Percentiles rank a stretch among this genome's conserved stretches.
These are phyloP conservation scores for Castanospermum australe DNA, from an alignment of 306 rosid genomes.

Conservation along the genomic window DNA sequence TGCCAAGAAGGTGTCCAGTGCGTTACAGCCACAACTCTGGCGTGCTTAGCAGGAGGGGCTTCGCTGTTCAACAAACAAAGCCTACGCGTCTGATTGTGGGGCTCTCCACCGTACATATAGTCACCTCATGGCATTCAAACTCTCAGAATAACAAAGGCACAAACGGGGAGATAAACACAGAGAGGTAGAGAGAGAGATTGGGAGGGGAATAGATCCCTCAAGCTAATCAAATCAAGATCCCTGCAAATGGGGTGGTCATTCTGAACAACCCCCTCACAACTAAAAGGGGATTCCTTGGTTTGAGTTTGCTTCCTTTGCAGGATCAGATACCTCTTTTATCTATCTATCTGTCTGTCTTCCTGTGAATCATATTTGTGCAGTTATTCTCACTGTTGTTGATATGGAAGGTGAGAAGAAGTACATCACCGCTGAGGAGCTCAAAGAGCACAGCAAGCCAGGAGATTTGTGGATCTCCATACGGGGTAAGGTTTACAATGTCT, in stretches of 20 bases:
- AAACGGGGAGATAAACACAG: background rate
- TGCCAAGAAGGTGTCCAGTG: background rate
- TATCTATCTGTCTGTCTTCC: background rate
- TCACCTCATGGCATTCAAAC: background rate
- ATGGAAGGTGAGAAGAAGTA: constrained; percentile 47
- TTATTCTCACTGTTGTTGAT: background rate
- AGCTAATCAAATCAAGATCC: background rate
- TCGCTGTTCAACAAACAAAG: background rate
- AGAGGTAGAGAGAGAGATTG: background rate
- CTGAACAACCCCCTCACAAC: background rate
- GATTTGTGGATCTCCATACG: constrained; percentile 83
- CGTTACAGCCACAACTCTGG: background rate
- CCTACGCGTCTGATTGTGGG: background rate
- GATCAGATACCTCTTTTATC: background rate
- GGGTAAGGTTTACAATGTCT: constrained; percentile 72
- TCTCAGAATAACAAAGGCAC: background rate
- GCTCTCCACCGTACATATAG: background rate
- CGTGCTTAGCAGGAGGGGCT: background rate
- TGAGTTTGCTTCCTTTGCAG: background rate
- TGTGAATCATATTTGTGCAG: background rate
- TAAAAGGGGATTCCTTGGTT: background rate
- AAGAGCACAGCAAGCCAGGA: constrained; percentile 50
- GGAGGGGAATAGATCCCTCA: background rate
- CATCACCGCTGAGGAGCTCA: constrained; percentile 52
- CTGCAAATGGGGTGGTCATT: background rate